Base-by-base conservation (phyloP, 1,139 yeast species). In the Geotrichum klebahnii region DNA sequence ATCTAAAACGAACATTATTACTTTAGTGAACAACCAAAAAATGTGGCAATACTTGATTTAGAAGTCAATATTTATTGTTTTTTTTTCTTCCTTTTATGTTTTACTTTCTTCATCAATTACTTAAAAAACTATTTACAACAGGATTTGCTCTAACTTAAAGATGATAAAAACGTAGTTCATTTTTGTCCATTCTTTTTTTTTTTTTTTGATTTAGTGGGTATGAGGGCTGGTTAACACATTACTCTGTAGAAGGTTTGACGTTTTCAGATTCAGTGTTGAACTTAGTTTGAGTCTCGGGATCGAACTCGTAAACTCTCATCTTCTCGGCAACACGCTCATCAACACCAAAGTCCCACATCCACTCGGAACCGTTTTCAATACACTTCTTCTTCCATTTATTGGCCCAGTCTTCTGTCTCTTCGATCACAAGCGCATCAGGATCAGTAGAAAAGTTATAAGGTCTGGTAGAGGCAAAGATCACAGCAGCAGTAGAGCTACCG, bases 401-500 rank as follows among this genome's bases (percentile, higher is more conserved):
- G 20, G 97, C 97, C 99, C 99, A 94, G 59, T 88, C 95, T 16
- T 69, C 64, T 1, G 35, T 34, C 64, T 92, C 97, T 65, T 94
- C 98, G 38, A 73, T 80, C 34, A 68, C 67, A 8, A 82, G 84
- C 59, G 77, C 67, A 35, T 73, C 70, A 37, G 77, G 67, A 60
- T 87, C 94, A 46, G 65, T 63, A 48, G 73, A 75, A 61, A 81
- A 3, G n/a, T 42, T 43, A 24, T 36, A 86, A 3, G 80, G 78
- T 44, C 95, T 72, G 33, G 77, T 68, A 22, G 73, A 63, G 47
- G 78, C 78, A 53, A 78, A 72, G 4, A 86, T 82, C 2, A 84
- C 73, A 0, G 79, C 78, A 34, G 81, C 73, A 0, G 95, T 76
- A 37, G 76, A 72, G 32, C 73, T 73, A 28, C 92, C 85, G 55